Base-by-base conservation (phyloP, 2,329 filamentous ascomycete genomes). In the Zymoseptoria pseudotritici region DNA sequence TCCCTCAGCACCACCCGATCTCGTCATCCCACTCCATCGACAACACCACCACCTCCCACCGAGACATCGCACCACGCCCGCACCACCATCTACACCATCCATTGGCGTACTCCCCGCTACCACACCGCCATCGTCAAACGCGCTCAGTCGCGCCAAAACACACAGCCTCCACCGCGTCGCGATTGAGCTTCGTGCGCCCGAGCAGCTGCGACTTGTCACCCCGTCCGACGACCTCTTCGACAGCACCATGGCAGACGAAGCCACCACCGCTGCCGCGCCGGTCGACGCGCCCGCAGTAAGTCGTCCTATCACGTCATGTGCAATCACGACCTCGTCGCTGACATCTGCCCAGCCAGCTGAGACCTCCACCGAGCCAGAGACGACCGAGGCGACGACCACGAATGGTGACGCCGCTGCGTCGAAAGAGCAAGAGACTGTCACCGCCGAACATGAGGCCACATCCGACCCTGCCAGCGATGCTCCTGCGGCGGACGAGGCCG, bases 221-320 rank as follows among this genome's bases (percentile, higher is more conserved):
- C 60, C 57, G 57, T 61, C 60, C 56, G 54, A 58, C 57, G 60
- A 53, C 52, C 9, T 36, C 31, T 10, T 13, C 31, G 31, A 60
- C 55, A 50, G 19, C 59, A 60, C 59, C 53, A 73, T 73, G 71
- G 66, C 69, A 53, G 71, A 73, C 53, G 70, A 70, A 60, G 59
- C 63, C 53, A 63, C 64, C 59, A 63, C 63, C 53, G 20, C 51
- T 24, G 51, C 51, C 10, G 65, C 63, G 51, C 61, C 69, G 50
- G 67, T 65, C 20, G 69, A 70, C 50, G 66, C 65, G 63, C 65
- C 61, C 63, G 61, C 65, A 24, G 69, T 71, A 64, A 68, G 67
- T 68, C 52, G 24, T 13, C 49, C 17, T 42, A 53, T 55, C 42
- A 22, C 57, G 22, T 58, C 61, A 60, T 24, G 46, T 62, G 54